Evolutionary conservation across 1,284 basidiomycete species (phyloP).

Genomic region (Phaffia rhodozyma): DNA sequence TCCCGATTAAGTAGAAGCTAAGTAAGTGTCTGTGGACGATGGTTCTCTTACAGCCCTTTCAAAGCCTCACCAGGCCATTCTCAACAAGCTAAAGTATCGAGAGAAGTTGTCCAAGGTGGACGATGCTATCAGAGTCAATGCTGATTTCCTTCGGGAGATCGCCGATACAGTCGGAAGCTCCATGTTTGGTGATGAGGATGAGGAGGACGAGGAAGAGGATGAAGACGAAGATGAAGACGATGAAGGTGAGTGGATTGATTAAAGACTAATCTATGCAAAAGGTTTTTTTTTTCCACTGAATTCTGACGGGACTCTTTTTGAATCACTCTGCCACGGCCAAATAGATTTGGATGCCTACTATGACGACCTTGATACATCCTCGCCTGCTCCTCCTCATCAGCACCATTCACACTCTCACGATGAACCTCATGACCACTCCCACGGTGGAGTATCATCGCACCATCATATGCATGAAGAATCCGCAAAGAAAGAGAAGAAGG

Average conservation of each 20-base stretch:
- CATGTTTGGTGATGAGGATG: constrained; percentile 32
- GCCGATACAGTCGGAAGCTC: constrained; percentile 35
- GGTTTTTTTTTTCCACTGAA: not conserved
- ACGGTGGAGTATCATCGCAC: constrained; percentile 8
- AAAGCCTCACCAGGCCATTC: constrained; percentile 21
- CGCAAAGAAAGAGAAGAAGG: constrained; percentile 20
- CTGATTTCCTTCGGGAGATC: constrained; percentile 52
- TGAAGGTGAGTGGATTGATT: not conserved
- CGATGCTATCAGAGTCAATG: constrained; percentile 42
- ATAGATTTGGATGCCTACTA: not conserved
- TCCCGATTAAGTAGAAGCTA: not conserved
- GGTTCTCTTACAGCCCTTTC: not conserved
- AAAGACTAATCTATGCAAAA: not conserved
- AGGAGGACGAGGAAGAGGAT: constrained; percentile 25
- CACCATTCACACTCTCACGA: constrained; percentile 28
- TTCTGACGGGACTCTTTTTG: too few species aligned
- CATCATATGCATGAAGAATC: constrained; percentile 17
- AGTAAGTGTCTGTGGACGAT: not conserved
- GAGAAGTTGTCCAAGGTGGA: constrained; percentile 37
- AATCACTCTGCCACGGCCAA: not conserved
- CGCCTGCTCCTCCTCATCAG: constrained; percentile 10
- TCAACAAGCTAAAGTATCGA: constrained; percentile 30
- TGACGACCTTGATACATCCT: constrained; percentile 8
- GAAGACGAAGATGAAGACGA: constrained; percentile 16
- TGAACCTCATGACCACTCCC: constrained; percentile 29